Evolutionary conservation across 176 grass and related monocot species (phyloP).

Genomic region (Paspalum vaginatum): DNA sequence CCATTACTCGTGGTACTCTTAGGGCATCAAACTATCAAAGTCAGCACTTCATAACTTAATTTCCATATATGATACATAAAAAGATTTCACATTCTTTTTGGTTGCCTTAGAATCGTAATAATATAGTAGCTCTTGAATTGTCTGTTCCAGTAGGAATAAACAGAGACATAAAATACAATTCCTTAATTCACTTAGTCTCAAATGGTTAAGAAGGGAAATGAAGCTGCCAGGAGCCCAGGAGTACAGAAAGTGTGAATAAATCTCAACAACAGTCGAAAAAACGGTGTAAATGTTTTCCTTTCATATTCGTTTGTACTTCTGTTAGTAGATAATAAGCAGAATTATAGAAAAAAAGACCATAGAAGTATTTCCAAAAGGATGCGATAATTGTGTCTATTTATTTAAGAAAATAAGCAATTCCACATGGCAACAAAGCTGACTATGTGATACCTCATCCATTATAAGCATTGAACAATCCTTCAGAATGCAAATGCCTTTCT

Average conservation of each 20-base stretch:
- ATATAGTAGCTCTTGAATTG: neutral
- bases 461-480: constrained; percentile 92
- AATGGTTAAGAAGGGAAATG: neutral
- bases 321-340: neutral
- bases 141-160: neutral
- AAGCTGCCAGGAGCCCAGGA: neutral
- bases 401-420: constrained; percentile 5
- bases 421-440: constrained; percentile 11
- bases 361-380: neutral
- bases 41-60: neutral
- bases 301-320: neutral
- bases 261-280: neutral
- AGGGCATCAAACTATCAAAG: neutral
- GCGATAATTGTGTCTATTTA: neutral
- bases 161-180: neutral
- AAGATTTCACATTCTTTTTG: constrained; percentile 4
- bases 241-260: neutral
- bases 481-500: constrained; percentile 81
- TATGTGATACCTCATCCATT: constrained; percentile 86
- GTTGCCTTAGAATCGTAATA: neutral
- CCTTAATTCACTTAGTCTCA: constrained; percentile 9
- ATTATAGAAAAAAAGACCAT: neutral
- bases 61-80: neutral
- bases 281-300: neutral
- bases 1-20: neutral